phyloP scores from a whole-genome alignment of 1,139 yeast species.

The Zygosaccharomyces pseudobailii region DNA sequence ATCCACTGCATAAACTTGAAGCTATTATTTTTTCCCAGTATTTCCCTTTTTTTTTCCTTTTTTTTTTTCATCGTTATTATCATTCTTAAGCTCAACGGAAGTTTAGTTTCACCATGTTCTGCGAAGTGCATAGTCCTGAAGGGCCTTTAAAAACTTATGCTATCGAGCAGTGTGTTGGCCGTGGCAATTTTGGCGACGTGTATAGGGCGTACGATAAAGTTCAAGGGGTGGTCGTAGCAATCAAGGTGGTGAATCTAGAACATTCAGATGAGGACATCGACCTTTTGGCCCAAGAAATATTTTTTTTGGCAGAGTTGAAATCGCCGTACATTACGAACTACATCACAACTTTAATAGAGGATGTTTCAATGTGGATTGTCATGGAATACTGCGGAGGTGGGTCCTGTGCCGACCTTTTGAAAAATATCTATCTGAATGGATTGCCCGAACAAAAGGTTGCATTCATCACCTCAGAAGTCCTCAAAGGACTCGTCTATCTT shows the following conservation, averaged over 20 bases:
- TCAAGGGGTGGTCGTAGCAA: conserved; percentile 48
- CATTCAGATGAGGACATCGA: conserved; percentile 68
- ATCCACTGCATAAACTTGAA: background rate
- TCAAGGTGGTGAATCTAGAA: conserved; percentile 74
- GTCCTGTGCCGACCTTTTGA: conserved; percentile 71
- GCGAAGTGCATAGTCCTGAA: conserved; percentile 9
- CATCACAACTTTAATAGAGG: conserved; percentile 56
- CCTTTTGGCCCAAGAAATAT: conserved; percentile 67
- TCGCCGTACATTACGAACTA: conserved; percentile 65
- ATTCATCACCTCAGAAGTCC: conserved; percentile 54
- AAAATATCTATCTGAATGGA: conserved; percentile 40
- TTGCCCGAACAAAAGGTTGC: conserved; percentile 57
- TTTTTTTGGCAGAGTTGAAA: conserved; percentile 58
- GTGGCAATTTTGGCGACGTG: conserved; percentile 86
- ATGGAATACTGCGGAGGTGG: conserved; percentile 96
- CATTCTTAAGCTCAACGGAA: background rate
- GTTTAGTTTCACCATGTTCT: conserved; percentile 6
- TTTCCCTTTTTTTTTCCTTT: background rate
- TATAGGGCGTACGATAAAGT: conserved; percentile 47
- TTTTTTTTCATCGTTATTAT: background rate
- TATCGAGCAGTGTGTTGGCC: conserved; percentile 61
- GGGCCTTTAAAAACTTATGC: conserved; percentile 37
- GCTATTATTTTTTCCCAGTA: background rate
- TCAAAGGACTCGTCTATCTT: conserved; percentile 62
- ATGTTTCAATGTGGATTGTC: conserved; percentile 72